phyloP scores from a whole-genome alignment of 2,329 filamentous ascomycete genomes.

The Zymoseptoria ardabiliae region DNA sequence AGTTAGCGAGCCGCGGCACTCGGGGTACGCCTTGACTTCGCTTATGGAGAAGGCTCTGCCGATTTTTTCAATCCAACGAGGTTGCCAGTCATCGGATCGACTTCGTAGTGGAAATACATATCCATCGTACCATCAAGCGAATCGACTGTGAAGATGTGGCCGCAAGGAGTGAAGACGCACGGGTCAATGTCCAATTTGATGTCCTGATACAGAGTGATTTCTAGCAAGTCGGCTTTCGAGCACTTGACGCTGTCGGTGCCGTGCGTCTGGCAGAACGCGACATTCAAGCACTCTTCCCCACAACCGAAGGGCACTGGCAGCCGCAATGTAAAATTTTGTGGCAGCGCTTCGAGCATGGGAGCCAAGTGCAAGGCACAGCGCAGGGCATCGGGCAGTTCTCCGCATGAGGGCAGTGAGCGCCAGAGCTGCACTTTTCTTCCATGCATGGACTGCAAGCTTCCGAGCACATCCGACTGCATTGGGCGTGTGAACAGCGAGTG shows the following conservation, averaged over 20 bases:
- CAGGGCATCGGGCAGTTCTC: conserved; percentile 48
- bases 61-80: conserved; percentile 26
- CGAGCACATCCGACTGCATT: conserved; percentile 48
- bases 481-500: conserved; percentile 50
- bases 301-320: conserved; percentile 57
- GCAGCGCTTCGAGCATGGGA: conserved; percentile 59
- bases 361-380: conserved; percentile 58
- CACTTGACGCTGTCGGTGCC: conserved; percentile 38
- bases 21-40: conserved; percentile 47
- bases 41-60: conserved; percentile 46
- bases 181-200: conserved; percentile 53
- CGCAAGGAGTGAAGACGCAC: conserved; percentile 55
- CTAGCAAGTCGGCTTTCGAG: conserved; percentile 50
- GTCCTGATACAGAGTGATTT: conserved; percentile 48
- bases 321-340: conserved; percentile 49
- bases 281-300: conserved; percentile 53
- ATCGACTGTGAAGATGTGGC: conserved; percentile 54
- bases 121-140: conserved; percentile 57
- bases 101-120: conserved; percentile 45
- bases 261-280: conserved; percentile 52
- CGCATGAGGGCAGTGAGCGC: conserved; percentile 44
- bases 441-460: conserved; percentile 58
- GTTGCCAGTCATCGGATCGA: conserved; percentile 28
- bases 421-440: conserved; percentile 46
- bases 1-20: conserved; percentile 53